Evolutionary conservation across 768 basidiomycete genomes (phyloP), one percentile per base, ranked within the genome.

Genomic region (Phanerochaete carnosa): DNA sequence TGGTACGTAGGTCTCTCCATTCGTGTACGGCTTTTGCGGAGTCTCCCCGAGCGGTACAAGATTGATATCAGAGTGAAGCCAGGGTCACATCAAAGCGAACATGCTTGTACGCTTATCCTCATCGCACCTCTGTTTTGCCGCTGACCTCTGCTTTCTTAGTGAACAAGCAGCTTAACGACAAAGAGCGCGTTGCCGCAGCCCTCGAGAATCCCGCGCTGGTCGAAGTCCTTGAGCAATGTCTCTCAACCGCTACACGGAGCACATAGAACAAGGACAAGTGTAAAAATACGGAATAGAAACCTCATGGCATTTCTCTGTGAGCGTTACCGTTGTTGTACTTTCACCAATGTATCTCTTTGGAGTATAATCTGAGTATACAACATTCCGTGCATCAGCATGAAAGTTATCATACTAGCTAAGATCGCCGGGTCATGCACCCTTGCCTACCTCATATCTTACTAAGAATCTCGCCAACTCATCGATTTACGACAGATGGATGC

Each of bases 161-260:
- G 12, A 99, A 98, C 75, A 98, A 98, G 72, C 97, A 99, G 69
- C 80, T 99, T 33, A 99, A 99, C 68, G 97, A 99, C 77, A 99
- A 99, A 74, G 97, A 99, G 75, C 83, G 97, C 43, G 97, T 98
- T 1, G 95, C 95, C 26, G 97, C 97, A 12, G 97, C 97, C 1
- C 80, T 98, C 51, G 97, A 99, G 74, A 98, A 98, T 74, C 82
- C 86, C 2, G 83, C 89, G 29, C 81, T 99, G 4, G 71, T 98
- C 1, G 89, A 90, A 57, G 92, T 93, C 0, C 85, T 99, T 11
- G 95, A 98, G 72, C 87, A 88, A 32, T 89, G 88, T 69, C 75
- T 92, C 23, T 62, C 61, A 7, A 62, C 61, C 7, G 61, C 61
- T 22, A 37, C 57, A 19, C 32, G 29, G 15, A 45, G 22, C 29